Conservation (phyloP, 2,329 filamentous ascomycete species). For the Cryphonectria japonica region DNA sequence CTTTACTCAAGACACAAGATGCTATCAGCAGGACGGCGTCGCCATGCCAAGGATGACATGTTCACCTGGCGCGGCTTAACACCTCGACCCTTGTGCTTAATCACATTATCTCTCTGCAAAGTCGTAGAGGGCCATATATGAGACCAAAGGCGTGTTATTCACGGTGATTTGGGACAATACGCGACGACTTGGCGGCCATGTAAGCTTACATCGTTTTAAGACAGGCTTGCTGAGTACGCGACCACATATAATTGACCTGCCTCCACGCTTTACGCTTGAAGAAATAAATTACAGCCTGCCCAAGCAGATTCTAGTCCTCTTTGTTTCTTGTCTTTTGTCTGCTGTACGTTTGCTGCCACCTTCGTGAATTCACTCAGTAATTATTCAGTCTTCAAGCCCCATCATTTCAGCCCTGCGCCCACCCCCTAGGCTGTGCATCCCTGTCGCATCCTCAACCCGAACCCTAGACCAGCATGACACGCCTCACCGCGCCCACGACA, state of each 20-base stretch:
- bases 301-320: not conserved
- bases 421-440: no score
- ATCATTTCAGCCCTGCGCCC: not conserved
- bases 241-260: not conserved
- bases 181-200: not conserved
- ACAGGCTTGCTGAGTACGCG: not conserved
- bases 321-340: not conserved
- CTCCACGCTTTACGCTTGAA: not conserved
- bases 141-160: not conserved
- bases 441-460: not conserved
- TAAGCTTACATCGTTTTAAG: not conserved
- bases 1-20: not conserved
- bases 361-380: not conserved
- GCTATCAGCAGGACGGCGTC: not conserved
- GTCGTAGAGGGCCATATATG: not conserved
- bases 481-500: not conserved
- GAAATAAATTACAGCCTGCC: not conserved
- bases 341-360: not conserved
- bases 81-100: not conserved
- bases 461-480: not conserved
- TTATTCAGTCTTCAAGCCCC: not conserved
- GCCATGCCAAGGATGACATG: not conserved
- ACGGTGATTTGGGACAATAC: not conserved
- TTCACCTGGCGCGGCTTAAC: not conserved
- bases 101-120: not conserved